Conservation (phyloP, 176 grass and related monocot species). For the Lolium rigidum region DNA sequence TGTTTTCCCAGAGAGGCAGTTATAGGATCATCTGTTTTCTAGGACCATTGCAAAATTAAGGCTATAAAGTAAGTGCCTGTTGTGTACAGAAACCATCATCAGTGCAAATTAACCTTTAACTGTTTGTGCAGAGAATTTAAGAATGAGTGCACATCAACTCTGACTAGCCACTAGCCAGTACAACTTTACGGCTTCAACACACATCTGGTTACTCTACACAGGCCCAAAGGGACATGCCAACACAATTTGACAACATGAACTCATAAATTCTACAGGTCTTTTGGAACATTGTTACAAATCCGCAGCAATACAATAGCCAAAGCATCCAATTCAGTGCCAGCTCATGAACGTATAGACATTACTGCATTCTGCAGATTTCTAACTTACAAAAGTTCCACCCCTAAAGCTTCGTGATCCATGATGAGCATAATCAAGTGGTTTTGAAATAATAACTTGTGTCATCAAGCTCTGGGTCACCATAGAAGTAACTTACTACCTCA, state of each 20-base stretch:
- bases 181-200: slow-evolving; percentile 10
- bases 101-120: not conserved
- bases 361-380: slow-evolving; percentile 2
- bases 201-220: not conserved
- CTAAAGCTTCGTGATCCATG: slow-evolving; percentile 20
- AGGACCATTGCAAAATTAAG: slow-evolving; percentile 6
- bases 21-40: not conserved
- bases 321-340: not conserved
- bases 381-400: slow-evolving; percentile 14
- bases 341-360: not conserved
- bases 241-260: slow-evolving; percentile 7
- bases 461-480: not conserved
- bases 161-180: not conserved
- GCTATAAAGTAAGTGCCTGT: not conserved
- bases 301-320: not conserved
- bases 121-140: not conserved
- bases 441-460: not conserved
- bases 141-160: not conserved
- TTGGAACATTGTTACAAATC: not conserved
- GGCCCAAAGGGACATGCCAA: not conserved
- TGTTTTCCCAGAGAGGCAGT: not conserved
- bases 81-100: not conserved
- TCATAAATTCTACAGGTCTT: slow-evolving; percentile 6
- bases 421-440: slow-evolving; percentile 12
- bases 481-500: not conserved